Evolutionary conservation across 768 basidiomycete species (phyloP), one percentile per base, ranked within the genome.

Genomic region (Kwoniella sp.): DNA sequence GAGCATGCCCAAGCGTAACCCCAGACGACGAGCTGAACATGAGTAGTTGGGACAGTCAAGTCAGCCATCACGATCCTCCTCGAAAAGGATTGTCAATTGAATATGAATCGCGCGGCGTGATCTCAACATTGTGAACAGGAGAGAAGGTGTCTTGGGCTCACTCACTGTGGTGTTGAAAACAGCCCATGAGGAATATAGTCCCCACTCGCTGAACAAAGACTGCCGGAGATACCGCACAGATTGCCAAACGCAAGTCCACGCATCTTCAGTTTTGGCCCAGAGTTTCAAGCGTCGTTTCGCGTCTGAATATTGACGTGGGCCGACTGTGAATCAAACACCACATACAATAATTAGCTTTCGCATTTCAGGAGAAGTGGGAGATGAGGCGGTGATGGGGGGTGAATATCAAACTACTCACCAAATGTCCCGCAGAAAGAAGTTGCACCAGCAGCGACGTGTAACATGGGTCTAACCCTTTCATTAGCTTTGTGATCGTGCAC

Each of bases 191-290:
- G 74, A 63, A 36, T 73, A 71, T 1, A 76, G 52, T 0, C 74
- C 71, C 69, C 69, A 71, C 49, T 71, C 69, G 19, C 64, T 64
- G n/a, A 57, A 60, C 26, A 76, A 22, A 1, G 71, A 56, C 44
- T 67, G 56, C 24, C 68, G 69, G 1, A 76, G 65, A 48, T 72
- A 76, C 60, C 71, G 25, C 7, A 71, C 63, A 26, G 58, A 70
- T 55, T 72, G 71, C 74, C 71, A 76, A 1, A 76, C 51, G 55
- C 74, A 76, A 12, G 64, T 72, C 64, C 72, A 73, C 26, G 74
- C 69, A 44, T 76, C 74, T 21, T 73, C 71, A 3, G 69, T 71
- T 51, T 73, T 76, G n/a, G 55, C 58, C 74, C 74, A 76, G 2
- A 76, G 27, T 26, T 62, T 51, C 13, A 70, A 40, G 30, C 71